A percentile compares a stretch with the other conserved stretches of the same genome.
phyloP scores from a whole-genome alignment of 768 basidiomycete species.

The Ramaria rubella region DNA sequence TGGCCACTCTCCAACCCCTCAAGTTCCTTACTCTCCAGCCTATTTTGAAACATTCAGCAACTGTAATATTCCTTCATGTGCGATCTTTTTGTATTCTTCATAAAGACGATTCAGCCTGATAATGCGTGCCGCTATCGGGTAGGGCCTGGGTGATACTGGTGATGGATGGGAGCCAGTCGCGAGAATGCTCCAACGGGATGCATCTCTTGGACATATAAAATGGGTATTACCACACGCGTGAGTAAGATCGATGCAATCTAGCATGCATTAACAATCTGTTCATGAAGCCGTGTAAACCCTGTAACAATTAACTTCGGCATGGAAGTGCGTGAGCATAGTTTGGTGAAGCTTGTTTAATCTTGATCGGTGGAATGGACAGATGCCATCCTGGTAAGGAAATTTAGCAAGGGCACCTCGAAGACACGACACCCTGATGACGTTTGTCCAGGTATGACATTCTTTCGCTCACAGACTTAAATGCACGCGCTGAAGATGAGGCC shows the following conservation, averaged over 20 bases:
- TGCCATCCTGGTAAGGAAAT: constrained; percentile 64
- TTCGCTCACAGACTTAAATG: constrained; percentile 49
- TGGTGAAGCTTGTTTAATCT: neutral
- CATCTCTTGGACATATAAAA: constrained; percentile 66
- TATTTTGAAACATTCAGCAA: constrained; percentile 65
- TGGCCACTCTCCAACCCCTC: constrained; percentile 28
- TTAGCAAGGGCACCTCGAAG: too few species aligned
- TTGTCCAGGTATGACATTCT: constrained; percentile 72
- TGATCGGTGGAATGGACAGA: constrained; percentile 20
- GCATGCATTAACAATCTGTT: neutral
- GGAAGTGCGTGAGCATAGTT: constrained; percentile 14
- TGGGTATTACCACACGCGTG: constrained; percentile 86
- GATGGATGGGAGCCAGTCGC: constrained; percentile 75
- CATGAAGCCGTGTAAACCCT: constrained; percentile 39
- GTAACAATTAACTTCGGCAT: constrained; percentile 74
- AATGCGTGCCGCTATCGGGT: constrained; percentile 4
- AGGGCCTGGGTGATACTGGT: constrained; percentile 76
- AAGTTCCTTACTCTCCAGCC: constrained; percentile 51
- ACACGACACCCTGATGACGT: neutral
- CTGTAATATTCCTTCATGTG: constrained; percentile 87
- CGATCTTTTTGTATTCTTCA: constrained; percentile 22
- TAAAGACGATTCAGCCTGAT: neutral
- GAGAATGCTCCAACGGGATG: constrained; percentile 50
- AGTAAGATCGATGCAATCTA: constrained; percentile 25
- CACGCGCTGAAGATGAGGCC: constrained; percentile 57